phyloP scores from a whole-genome alignment of 1,284 basidiomycete species.

The Ustilago hordei region DNA sequence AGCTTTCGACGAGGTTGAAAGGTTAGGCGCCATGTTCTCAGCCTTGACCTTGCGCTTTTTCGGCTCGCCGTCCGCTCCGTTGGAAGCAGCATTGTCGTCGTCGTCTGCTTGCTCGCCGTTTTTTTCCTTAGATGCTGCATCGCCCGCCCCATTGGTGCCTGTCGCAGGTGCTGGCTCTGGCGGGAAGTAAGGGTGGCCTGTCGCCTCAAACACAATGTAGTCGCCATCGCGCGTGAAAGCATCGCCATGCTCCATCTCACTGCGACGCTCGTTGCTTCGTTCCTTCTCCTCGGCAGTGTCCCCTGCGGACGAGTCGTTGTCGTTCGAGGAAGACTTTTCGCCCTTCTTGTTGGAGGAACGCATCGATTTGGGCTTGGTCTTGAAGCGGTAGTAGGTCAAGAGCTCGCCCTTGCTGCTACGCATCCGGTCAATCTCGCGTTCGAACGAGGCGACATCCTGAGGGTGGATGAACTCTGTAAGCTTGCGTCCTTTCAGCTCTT shows the following conservation, averaged over 20 bases:
- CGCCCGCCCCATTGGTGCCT: constrained; percentile 7
- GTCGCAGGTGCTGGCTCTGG: constrained; percentile 27
- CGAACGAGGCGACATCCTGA: constrained; percentile 57
- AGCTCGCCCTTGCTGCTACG: constrained; percentile 51
- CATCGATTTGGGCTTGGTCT: constrained; percentile 47
- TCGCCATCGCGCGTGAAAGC: constrained; percentile 50
- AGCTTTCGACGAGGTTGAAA: constrained; percentile 24
- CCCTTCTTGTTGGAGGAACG: constrained; percentile 38
- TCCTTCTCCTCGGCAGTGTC: constrained; percentile 44
- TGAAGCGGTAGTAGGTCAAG: constrained; percentile 62
- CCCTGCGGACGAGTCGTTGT: constrained; percentile 38
- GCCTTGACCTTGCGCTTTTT: constrained; percentile 32
- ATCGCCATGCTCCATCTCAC: constrained; percentile 39
- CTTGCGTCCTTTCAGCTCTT: constrained; percentile 57
- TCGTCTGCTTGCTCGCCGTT: constrained; percentile 11
- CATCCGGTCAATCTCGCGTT: constrained; percentile 53
- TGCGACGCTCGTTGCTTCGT: constrained; percentile 28
- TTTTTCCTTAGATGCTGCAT: constrained; percentile 15
- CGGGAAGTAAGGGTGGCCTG: constrained; percentile 60
- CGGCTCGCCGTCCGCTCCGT: constrained; percentile 16
- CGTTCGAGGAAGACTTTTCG: constrained; percentile 26
- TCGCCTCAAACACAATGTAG: constrained; percentile 63
- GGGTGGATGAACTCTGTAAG: constrained; percentile 59
- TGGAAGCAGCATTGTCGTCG: constrained; percentile 7
- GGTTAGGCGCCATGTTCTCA: constrained; percentile 30